Conservation (phyloP, 495 filamentous ascomycete genomes). For the Podospora conica region DNA sequence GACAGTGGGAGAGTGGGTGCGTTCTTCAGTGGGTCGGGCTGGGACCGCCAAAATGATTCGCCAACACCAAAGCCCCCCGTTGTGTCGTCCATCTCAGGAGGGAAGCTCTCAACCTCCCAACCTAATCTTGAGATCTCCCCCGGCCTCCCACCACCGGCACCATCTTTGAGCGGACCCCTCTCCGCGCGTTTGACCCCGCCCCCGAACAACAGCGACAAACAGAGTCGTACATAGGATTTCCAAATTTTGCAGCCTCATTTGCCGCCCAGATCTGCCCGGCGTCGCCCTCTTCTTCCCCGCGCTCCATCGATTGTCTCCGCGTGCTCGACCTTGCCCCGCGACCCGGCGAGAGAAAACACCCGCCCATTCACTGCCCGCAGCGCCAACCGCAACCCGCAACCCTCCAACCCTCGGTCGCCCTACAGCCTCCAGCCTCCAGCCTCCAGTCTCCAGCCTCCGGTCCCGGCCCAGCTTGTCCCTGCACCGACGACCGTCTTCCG, state of each 20-base stretch:
- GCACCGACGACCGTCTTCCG: constrained; percentile 1
- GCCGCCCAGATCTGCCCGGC: neutral
- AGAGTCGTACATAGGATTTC: neutral
- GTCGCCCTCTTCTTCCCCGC: neutral
- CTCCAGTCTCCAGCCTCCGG: neutral
- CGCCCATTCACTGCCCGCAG: neutral
- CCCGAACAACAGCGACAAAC: neutral
- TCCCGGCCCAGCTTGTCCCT: neutral
- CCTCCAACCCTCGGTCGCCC: neutral
- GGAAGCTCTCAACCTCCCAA: constrained; percentile 19
- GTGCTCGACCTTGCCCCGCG: neutral
- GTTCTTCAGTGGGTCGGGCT: constrained; percentile 14
- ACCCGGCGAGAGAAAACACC: neutral
- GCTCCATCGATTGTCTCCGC: neutral
- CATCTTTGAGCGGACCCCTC: constrained; percentile 5
- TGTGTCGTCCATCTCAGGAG: constrained; percentile 12
- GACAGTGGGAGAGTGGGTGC: neutral
- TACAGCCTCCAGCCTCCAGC: neutral
- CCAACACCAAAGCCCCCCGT: constrained; percentile 22
- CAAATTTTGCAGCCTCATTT: neutral
- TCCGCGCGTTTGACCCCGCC: constrained; percentile 7
- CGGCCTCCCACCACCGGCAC: constrained; percentile 9
- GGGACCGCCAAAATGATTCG: constrained; percentile 19
- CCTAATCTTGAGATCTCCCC: constrained; percentile 18
- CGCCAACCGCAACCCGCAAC: neutral